Evolutionary conservation across 1,139 yeast species (phyloP), one percentile per base, ranked within the genome.

Genomic region (Hyphopichia pseudoburtonii): DNA sequence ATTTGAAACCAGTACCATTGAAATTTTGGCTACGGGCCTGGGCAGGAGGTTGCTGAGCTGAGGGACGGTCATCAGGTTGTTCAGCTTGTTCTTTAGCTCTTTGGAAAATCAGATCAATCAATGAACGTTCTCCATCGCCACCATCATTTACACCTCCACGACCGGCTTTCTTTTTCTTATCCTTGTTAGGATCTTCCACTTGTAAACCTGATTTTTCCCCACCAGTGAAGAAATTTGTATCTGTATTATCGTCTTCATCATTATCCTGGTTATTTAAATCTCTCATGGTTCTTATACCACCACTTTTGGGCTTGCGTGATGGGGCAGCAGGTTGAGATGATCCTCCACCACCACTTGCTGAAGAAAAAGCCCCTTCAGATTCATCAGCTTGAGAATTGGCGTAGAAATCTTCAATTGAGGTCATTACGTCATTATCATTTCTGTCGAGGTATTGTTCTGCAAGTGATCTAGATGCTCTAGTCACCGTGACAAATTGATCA

Each of bases 161-260:
- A 1, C 90, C 90, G 50, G 80, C 80, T 44, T 74, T 52, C 22
- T n/a, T n/a, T n/a, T 50, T 48, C 24, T 51, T 60, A 37, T 68
- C 68, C 44, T 80, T 75, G 51, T 82, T 79, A 8, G 97, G 97
- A 56, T 90, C 90, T 56, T 94, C 95, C 10, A 92, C 97, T 48
- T 92, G 95, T 47, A 92, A 70, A 1, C 86, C 97, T 2, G 96
- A 87, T 52, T 90, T 90, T 57, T 90, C 96, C 38, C 96, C 98
- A 17, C 96, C 96, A 3, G 97, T 92, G 51, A 92, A 95, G 59
- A 86, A 79, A 47, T 88, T 82, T 47, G 82, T 77, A 45, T 80
- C 79, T 14, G 82, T 78, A 35, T 81, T 80, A 40, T 78, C 86
- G 37, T 82, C 86, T 29, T 76, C 82, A 28, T 73, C 81, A 19